phyloP scores from a whole-genome alignment of 805 yeast genomes.

The Ogataea wickerhamii region DNA sequence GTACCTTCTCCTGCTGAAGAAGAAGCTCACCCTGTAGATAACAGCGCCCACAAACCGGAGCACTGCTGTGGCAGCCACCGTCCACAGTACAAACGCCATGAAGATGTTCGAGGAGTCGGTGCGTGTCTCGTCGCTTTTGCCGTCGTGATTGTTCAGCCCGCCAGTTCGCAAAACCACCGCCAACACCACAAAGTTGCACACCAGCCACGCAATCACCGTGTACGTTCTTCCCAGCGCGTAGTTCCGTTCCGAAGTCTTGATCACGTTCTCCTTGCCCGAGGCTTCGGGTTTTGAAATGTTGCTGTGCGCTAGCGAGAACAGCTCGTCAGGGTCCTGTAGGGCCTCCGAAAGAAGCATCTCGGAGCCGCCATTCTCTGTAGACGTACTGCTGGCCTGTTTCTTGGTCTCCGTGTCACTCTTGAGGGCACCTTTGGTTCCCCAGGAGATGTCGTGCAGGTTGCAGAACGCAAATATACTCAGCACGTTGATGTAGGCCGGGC shows the following conservation, averaged over 20 bases:
- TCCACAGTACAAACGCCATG: constrained; percentile 83
- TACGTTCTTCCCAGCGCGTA: constrained; percentile 87
- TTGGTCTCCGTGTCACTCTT: constrained; percentile 54
- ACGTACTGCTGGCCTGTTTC: constrained; percentile 50
- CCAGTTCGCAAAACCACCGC: constrained; percentile 82
- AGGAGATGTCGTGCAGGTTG: constrained; percentile 89
- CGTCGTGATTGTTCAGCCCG: constrained; percentile 51
- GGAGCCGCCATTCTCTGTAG: constrained; percentile 10
- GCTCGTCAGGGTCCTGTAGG: constrained; percentile 29
- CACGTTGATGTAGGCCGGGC: constrained; percentile 88
- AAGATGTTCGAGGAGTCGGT: constrained; percentile 41
- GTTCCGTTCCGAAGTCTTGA: constrained; percentile 47
- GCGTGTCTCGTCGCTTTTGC: constrained; percentile 15
- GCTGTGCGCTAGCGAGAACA: constrained; percentile 24
- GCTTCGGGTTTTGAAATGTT: constrained; percentile 39
- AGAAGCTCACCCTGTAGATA: constrained; percentile 37
- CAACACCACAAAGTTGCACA: constrained; percentile 73
- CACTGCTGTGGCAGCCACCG: constrained; percentile 82
- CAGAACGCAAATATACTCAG: constrained; percentile 91
- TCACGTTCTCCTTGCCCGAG: constrained; percentile 37
- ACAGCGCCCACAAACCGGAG: constrained; percentile 74
- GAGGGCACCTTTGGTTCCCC: constrained; percentile 93
- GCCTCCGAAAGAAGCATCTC: constrained; percentile 28
- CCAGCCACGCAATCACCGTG: constrained; percentile 84
- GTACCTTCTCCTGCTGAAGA: constrained; percentile 20